Evolutionary conservation across 2,329 filamentous ascomycete species (phyloP).

Genomic region (Aspergillus puulaauensis): DNA sequence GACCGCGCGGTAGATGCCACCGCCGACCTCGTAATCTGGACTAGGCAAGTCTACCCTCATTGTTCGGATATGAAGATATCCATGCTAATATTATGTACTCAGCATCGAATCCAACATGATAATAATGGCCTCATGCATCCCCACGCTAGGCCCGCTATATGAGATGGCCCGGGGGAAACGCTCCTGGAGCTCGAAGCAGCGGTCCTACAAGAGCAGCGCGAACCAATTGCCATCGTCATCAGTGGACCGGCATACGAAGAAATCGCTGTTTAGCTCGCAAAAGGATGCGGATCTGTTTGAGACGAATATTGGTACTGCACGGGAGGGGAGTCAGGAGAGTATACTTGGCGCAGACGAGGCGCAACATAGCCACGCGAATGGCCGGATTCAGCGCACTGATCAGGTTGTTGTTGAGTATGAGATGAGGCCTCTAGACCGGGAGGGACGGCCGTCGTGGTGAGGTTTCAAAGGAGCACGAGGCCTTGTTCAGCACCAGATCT

Average conservation of each 20-base stretch:
- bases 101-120: slow-evolving; percentile 34
- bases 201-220: slow-evolving; percentile 16
- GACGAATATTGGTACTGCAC: neutral
- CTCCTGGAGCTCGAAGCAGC: slow-evolving; percentile 5
- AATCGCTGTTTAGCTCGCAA: neutral
- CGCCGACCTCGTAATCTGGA: slow-evolving; percentile 48
- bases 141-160: slow-evolving; percentile 31
- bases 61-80: too few relatives aligned
- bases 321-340: slow-evolving; percentile 18
- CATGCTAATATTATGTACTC: too few relatives aligned
- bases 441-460: neutral
- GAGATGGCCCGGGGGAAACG: slow-evolving; percentile 25
- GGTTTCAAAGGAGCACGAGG: too few relatives aligned
- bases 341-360: slow-evolving; percentile 10
- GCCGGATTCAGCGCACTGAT: slow-evolving; percentile 22
- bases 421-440: neutral
- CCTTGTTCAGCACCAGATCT: too few relatives aligned
- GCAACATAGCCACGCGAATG: neutral
- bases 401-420: slow-evolving; percentile 23
- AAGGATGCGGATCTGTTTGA: slow-evolving; percentile 4
- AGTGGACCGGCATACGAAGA: neutral
- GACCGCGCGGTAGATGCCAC: slow-evolving; percentile 30
- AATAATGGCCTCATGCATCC: slow-evolving; percentile 38
- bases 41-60: slow-evolving; percentile 29
- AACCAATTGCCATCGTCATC: neutral